Conservation (phyloP, 2,329 filamentous ascomycete genomes). For the Penicillium concentricum region DNA sequence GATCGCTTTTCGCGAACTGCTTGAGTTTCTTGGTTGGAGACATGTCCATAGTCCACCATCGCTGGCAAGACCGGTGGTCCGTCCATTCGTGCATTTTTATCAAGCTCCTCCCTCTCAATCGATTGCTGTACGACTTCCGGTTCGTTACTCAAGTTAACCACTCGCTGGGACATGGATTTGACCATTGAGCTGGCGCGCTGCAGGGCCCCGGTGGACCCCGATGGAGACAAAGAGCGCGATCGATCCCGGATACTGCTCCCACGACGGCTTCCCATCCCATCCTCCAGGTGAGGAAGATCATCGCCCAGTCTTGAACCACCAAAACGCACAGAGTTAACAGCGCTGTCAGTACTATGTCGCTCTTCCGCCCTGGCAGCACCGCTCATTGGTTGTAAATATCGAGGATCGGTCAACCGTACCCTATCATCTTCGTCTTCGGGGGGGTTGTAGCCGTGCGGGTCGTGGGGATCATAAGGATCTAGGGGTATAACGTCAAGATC, state of each 20-base stretch:
- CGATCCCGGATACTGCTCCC: slow-evolving; percentile 49
- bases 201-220: slow-evolving; percentile 61
- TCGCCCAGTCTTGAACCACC: slow-evolving; percentile 58
- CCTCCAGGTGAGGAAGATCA: slow-evolving; percentile 60
- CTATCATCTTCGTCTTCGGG: slow-evolving; percentile 55
- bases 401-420: slow-evolving; percentile 58
- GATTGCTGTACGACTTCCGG: slow-evolving; percentile 76
- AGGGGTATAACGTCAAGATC: slow-evolving; percentile 32
- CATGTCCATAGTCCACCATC: slow-evolving; percentile 47
- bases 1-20: slow-evolving; percentile 33
- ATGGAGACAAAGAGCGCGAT: slow-evolving; percentile 61
- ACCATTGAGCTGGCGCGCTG: slow-evolving; percentile 72
- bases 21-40: slow-evolving; percentile 41
- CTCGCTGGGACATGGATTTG: slow-evolving; percentile 89
- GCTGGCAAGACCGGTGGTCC: slow-evolving; percentile 53
- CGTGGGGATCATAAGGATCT: slow-evolving; percentile 38
- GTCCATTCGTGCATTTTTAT: slow-evolving; percentile 55
- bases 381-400: slow-evolving; percentile 57
- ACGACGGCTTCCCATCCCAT: slow-evolving; percentile 53
- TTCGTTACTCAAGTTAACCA: slow-evolving; percentile 96
- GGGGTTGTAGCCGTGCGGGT: slow-evolving; percentile 56
- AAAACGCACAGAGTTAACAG: slow-evolving; percentile 57
- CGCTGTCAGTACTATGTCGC: slow-evolving; percentile 50
- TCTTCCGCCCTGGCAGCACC: slow-evolving; percentile 46
- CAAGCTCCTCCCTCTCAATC: slow-evolving; percentile 55